Evolutionary conservation across 768 basidiomycete species (phyloP).

Genomic region (Myochromella boudieri): DNA sequence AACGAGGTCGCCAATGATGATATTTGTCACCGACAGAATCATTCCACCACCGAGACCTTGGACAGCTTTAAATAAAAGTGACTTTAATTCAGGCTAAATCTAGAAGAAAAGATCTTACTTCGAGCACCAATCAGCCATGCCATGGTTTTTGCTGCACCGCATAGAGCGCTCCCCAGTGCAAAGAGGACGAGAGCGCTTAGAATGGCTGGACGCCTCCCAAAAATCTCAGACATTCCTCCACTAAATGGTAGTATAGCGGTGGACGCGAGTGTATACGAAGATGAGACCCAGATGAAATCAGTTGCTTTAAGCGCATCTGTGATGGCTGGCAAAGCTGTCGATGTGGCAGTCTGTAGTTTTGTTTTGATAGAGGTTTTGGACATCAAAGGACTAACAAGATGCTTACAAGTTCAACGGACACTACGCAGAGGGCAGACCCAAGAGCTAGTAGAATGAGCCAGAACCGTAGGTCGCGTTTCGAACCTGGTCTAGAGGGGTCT

Average conservation of each 20-base stretch:
- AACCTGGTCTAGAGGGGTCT: neutral
- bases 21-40: constrained; percentile 34
- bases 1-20: constrained; percentile 47
- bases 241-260: constrained; percentile 37
- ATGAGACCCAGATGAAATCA: constrained; percentile 10
- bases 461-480: constrained; percentile 2
- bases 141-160: constrained; percentile 38
- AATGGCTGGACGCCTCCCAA: constrained; percentile 35
- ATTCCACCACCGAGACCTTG: constrained; percentile 42
- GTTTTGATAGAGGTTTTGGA: too few species aligned
- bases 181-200: constrained; percentile 28
- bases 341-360: constrained; percentile 7
- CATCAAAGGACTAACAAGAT: neutral
- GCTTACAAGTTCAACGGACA: constrained; percentile 8
- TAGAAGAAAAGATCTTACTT: constrained; percentile 12
- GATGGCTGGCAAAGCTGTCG: constrained; percentile 12
- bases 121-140: constrained; percentile 38
- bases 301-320: constrained; percentile 4
- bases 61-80: constrained; percentile 23
- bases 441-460: constrained; percentile 8
- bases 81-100: neutral
- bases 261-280: constrained; percentile 33
- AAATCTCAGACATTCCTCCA: constrained; percentile 28
- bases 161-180: constrained; percentile 36
- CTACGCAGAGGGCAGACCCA: constrained; percentile 5